Evolutionary conservation across 805 yeast species (phyloP).

Genomic region (Lipomyces lipofer): DNA sequence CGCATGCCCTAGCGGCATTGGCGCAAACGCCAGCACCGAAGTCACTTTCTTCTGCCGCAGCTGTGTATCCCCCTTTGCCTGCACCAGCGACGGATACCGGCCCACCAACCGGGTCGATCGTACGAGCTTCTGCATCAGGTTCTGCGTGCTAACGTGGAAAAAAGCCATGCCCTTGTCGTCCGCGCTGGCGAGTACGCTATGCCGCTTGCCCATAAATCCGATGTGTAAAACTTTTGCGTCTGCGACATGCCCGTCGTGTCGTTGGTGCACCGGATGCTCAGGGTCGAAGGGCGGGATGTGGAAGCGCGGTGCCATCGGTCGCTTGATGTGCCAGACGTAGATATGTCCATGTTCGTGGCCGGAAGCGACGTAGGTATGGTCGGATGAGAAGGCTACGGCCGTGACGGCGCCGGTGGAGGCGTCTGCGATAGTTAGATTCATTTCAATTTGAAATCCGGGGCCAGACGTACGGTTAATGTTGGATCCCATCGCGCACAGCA

Average conservation of each 20-base stretch:
- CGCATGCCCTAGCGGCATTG: constrained; percentile 62
- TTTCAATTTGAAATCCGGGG: too few relatives aligned
- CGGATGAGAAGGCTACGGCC: constrained; percentile 60
- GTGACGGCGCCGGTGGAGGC: constrained; percentile 52
- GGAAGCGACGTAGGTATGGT: constrained; percentile 66
- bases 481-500: constrained; percentile 48
- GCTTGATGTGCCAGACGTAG: constrained; percentile 63
- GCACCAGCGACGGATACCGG: constrained; percentile 37
- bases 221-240: constrained; percentile 48
- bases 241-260: constrained; percentile 43
- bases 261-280: constrained; percentile 18
- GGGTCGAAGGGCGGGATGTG: constrained; percentile 37
- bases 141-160: constrained; percentile 62
- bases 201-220: constrained; percentile 52
- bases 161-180: constrained; percentile 60
- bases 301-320: constrained; percentile 38
- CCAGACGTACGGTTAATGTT: constrained; percentile 24
- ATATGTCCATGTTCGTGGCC: constrained; percentile 69
- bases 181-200: constrained; percentile 56
- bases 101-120: constrained; percentile 57
- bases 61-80: constrained; percentile 37
- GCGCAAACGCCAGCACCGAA: constrained; percentile 46
- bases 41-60: constrained; percentile 30
- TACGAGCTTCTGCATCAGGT: constrained; percentile 53
- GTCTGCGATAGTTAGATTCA: constrained; percentile 36